These are phyloP conservation scores for Homolaphlyctis polyrhiza DNA, from an alignment of 371 early-diverging fungal species.

Conservation along the genomic window DNA sequence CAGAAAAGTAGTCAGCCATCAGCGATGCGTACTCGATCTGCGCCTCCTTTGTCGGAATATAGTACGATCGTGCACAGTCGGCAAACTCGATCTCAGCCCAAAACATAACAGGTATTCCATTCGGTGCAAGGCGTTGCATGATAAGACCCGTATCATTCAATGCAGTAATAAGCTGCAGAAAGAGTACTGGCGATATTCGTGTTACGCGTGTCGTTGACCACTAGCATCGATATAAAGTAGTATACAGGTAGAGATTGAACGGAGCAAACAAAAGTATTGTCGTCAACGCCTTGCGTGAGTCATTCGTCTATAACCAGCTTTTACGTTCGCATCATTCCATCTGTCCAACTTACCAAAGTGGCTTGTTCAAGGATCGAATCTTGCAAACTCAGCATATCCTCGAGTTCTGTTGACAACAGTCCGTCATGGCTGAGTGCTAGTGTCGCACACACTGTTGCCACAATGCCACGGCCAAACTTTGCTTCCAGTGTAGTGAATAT, in stretches of 20 bases:
- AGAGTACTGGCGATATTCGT: neutral
- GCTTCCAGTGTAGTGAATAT: neutral
- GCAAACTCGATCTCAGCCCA: neutral
- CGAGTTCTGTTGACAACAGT: neutral
- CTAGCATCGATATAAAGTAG: too few species aligned
- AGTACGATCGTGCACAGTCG: neutral
- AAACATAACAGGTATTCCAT: neutral
- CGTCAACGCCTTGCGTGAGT: too few species aligned
- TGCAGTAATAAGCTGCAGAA: neutral
- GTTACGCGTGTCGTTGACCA: neutral
- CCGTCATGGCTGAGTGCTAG: neutral
- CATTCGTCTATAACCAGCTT: too few species aligned
- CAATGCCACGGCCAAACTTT: neutral
- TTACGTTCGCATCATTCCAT: too few species aligned
- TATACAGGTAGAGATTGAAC: too few species aligned
- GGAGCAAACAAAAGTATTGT: too few species aligned
- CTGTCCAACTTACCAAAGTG: neutral
- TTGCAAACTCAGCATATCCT: neutral
- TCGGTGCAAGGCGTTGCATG: neutral
- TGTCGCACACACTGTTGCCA: neutral
- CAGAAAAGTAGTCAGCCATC: neutral
- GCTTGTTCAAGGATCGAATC: neutral
- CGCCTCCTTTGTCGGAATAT: neutral
- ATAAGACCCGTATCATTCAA: neutral
- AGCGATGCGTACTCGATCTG: neutral